Percentiles rank a stretch among this genome's conserved stretches.
Evolutionary conservation across 2,329 filamentous ascomycete species (phyloP).

Genomic region (Xylaria sp.): DNA sequence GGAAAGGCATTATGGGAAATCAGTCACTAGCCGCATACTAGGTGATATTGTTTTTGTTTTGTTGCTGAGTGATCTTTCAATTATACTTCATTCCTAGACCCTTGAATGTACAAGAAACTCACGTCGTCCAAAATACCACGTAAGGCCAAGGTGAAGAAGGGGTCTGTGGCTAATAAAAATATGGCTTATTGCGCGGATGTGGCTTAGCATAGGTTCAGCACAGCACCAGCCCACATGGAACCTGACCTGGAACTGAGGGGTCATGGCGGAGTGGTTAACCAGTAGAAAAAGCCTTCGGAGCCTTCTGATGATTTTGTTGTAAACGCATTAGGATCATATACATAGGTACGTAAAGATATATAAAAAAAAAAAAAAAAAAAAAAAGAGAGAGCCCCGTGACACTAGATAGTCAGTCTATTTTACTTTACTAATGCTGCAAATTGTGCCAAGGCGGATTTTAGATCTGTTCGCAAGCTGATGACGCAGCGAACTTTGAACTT

Average conservation of each 20-base stretch:
- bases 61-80: neutral
- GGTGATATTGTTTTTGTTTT: conserved; percentile 1
- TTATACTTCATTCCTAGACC: neutral
- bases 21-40: neutral
- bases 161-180: conserved; percentile 7
- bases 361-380: too few species aligned
- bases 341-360: too few species aligned
- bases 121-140: too few species aligned
- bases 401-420: too few species aligned
- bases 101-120: neutral
- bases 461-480: neutral
- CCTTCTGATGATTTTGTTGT: too few species aligned
- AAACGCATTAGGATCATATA: too few species aligned
- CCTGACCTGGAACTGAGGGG: too few species aligned
- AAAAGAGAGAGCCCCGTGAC: too few species aligned
- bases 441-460: neutral
- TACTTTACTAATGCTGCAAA: too few species aligned
- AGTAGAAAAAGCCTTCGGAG: too few species aligned
- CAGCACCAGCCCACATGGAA: neutral
- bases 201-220: neutral
- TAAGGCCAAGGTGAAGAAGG: too few species aligned
- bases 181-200: neutral
- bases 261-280: too few species aligned
- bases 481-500: neutral
- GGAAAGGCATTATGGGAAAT: conserved; percentile 41